Evolutionary conservation across 495 filamentous ascomycete species (phyloP).

Genomic region (Chlorociboria aeruginascens): DNA sequence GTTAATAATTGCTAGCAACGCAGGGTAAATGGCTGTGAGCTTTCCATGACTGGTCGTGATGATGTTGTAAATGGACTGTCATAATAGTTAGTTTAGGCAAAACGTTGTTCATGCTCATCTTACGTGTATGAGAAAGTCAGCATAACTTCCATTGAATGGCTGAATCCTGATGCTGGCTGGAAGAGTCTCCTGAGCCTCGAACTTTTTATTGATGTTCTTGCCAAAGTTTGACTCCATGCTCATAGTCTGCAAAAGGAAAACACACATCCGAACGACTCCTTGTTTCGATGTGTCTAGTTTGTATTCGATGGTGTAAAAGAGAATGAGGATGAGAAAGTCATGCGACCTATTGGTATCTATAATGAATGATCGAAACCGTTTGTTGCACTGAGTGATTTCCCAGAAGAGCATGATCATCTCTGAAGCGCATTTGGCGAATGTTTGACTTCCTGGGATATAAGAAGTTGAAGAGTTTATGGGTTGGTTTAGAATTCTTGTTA

Average conservation of each 20-base stretch:
- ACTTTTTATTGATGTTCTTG: constrained; percentile 75
- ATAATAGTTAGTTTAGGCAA: constrained; percentile 22
- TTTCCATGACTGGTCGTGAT: constrained; percentile 89
- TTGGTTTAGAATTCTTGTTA: constrained; percentile 87
- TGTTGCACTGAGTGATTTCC: constrained; percentile 96
- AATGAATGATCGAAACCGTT: constrained; percentile 91
- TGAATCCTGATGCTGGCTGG: constrained; percentile 67
- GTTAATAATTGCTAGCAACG: constrained; percentile 82
- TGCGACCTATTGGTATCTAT: constrained; percentile 89
- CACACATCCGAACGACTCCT: constrained; percentile 89
- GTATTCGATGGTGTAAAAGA: constrained; percentile 88
- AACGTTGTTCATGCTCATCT: constrained; percentile 23
- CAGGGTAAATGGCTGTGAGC: constrained; percentile 84
- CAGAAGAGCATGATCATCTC: constrained; percentile 98
- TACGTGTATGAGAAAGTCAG: constrained; percentile 87
- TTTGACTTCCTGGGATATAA: constrained; percentile 81
- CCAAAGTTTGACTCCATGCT: constrained; percentile 91
- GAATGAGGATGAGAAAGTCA: constrained; percentile 81
- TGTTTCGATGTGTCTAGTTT: constrained; percentile 78
- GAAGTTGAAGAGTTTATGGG: constrained; percentile 79
- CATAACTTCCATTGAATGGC: constrained; percentile 84
- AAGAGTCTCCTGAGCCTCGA: constrained; percentile 81
- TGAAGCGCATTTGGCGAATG: constrained; percentile 74
- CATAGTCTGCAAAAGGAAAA: constrained; percentile 90
- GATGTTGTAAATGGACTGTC: constrained; percentile 78